Base-by-base conservation (phyloP, 2,329 filamentous ascomycete genomes). In the Ophiostoma tasmaniense region DNA sequence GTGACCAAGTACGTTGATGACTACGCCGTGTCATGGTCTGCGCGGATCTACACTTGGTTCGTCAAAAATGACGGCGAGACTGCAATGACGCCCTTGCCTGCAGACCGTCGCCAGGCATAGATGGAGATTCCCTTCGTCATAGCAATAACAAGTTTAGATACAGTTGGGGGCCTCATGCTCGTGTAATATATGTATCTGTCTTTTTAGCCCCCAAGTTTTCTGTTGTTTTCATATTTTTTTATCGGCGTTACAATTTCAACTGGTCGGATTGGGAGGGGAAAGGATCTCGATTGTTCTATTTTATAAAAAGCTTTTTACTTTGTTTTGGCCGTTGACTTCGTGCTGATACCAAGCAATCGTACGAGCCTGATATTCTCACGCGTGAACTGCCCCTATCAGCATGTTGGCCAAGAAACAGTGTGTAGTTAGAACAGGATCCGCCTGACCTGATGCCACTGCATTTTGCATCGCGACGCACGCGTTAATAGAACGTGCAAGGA, bases 1-100 rank as follows among this genome's bases (percentile, higher is more conserved):
- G 81, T 82, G 1, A 89, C 86, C 0, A 81, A 79, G 64, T 73
- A 80, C 22, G 77, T 89, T 20, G 87, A 90, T 71, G 84, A 87
- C 71, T 87, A 87, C 1, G 84, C 83, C 65, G 85, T 90, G 20
- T 82, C 77, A 64, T 82, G 88, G 73, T 77, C 85, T 13, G 79
- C 81, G 37, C 86, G 84, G 84, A 70, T 87, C 22, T 89, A 90
- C 76, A 80, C 77, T 70, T 80, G 39, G 20, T 20, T 64, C 20
- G 25, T 61, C 25, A 61, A 2, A 3, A 13, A 25, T 5, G 55
- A 14, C 25, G 55, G 25, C 25, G 55, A 30, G 11, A 10, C n/a
- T 8, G 22, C 50, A 11, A 4, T 11, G 55, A 25, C 25, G 25
- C 25, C 55, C 8, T 25, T 17, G 25, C 22, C 55, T 30, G 50